Evolutionary conservation across 805 yeast genomes (phyloP).

Genomic region (Starmerella bombicola): DNA sequence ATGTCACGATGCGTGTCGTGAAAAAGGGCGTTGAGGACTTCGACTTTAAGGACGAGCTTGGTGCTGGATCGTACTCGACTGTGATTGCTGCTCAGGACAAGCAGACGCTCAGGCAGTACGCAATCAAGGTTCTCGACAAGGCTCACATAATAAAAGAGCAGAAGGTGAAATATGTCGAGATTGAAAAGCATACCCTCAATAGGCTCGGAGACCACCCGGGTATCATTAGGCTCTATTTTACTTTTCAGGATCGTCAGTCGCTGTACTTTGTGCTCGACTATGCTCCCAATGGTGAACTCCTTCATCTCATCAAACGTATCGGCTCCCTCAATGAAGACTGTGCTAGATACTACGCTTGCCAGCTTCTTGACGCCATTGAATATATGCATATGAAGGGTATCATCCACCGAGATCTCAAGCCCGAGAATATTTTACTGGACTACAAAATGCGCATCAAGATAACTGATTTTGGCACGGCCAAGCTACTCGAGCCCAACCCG

Average conservation of each 20-base stretch:
- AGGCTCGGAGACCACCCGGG: conserved; percentile 90
- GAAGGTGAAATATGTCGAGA: conserved; percentile 89
- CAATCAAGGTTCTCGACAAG: conserved; percentile 83
- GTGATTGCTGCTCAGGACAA: conserved; percentile 78
- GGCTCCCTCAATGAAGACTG: conserved; percentile 70
- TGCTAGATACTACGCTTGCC: conserved; percentile 68
- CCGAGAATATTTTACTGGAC: too few relatives aligned
- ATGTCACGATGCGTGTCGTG: conserved; percentile 39
- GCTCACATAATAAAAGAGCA: conserved; percentile 87
- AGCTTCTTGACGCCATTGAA: conserved; percentile 77
- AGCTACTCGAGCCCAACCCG: conserved; percentile 40
- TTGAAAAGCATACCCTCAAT: conserved; percentile 82
- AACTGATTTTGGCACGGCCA: conserved; percentile 98
- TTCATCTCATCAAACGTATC: conserved; percentile 48
- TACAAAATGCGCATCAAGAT: conserved; percentile 78
- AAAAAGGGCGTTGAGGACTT: conserved; percentile 64
- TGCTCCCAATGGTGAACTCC: conserved; percentile 90
- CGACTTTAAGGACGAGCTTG: conserved; percentile 74
- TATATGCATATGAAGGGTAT: conserved; percentile 84
- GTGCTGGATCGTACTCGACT: conserved; percentile 93
- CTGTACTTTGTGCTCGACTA: conserved; percentile 85
- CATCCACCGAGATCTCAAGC: conserved; percentile 82
- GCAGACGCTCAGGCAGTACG: conserved; percentile 63
- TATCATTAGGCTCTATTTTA: conserved; percentile 77
- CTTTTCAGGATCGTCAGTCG: conserved; percentile 84